Conservation (phyloP, 371 early-diverging fungal genomes). For the Capniomyces stellatus region DNA sequence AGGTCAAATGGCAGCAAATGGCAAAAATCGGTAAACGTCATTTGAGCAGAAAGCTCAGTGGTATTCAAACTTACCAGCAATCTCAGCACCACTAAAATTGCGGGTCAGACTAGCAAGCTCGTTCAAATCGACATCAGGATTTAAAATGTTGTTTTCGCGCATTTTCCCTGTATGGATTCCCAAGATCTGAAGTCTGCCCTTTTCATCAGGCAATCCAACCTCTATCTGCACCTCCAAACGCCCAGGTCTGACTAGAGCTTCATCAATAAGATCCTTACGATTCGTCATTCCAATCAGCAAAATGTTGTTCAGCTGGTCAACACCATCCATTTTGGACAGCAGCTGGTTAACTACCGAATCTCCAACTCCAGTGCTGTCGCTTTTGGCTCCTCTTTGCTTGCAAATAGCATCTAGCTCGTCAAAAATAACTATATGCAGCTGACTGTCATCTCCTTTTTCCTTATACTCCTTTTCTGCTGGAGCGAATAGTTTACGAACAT, state of each 20-base stretch:
- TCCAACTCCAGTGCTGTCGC: constrained; percentile 91
- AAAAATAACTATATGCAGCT: constrained; percentile 97
- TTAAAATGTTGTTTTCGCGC: constrained; percentile 70
- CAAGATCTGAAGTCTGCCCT: constrained; percentile 80
- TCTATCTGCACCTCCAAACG: constrained; percentile 96
- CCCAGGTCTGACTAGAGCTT: constrained; percentile 93
- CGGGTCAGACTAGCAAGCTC: constrained; percentile 88
- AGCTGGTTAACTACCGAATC: constrained; percentile 99
- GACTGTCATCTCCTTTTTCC: constrained; percentile 82
- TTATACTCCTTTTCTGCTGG: constrained; percentile 96
- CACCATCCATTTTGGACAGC: constrained; percentile 98
- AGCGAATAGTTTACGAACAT: constrained; percentile 93
- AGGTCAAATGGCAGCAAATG: no score
- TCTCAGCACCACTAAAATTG: constrained; percentile 99
- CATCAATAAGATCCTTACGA: constrained; percentile 96
- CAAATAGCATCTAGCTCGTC: constrained; percentile 99
- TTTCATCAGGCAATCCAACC: constrained; percentile 83
- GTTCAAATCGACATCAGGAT: constrained; percentile 67
- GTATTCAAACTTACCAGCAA: constrained; percentile 51
- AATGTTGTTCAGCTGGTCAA: constrained; percentile 92
- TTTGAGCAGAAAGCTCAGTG: no score
- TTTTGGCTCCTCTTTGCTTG: constrained; percentile 91
- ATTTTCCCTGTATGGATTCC: constrained; percentile 88
- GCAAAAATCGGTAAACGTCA: no score
- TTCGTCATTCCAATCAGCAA: constrained; percentile 98